Evolutionary conservation across 108 stramenopile genomes (phyloP).

Genomic region (Cyclostephanos tholiformis): DNA sequence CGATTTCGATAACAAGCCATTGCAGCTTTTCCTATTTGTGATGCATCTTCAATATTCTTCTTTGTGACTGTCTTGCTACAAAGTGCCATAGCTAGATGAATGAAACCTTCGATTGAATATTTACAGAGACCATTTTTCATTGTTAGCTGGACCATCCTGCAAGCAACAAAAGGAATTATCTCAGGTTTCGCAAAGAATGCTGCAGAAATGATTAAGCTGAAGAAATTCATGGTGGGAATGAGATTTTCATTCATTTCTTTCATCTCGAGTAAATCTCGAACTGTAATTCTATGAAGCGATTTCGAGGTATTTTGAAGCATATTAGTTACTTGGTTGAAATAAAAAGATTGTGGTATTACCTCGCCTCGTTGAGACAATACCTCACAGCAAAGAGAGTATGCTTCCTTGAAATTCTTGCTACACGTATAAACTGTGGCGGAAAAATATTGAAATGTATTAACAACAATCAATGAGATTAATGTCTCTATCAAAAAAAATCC

Average conservation of each 20-base stretch:
- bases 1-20: slow-evolving; percentile 14
- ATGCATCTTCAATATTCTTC: not conserved
- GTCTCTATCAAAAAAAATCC: not conserved
- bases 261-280: slow-evolving; percentile 24
- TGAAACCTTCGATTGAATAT: slow-evolving; percentile 18
- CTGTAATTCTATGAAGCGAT: not conserved
- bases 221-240: slow-evolving; percentile 27
- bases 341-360: slow-evolving; percentile 18
- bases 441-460: slow-evolving; percentile 1
- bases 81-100: slow-evolving; percentile 15
- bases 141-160: slow-evolving; percentile 25
- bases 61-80: not conserved
- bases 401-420: slow-evolving; percentile 1
- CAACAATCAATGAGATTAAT: not conserved
- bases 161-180: slow-evolving; percentile 18
- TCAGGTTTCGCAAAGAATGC: slow-evolving; percentile 17
- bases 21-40: slow-evolving; percentile 22
- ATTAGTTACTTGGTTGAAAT: not conserved
- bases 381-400: slow-evolving; percentile 8
- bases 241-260: slow-evolving; percentile 12
- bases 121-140: slow-evolving; percentile 37
- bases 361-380: slow-evolving; percentile 36
- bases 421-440: not conserved
- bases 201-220: not conserved
- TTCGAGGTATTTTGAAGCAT: slow-evolving; percentile 5